Evolutionary conservation across 768 basidiomycete species (phyloP).

Genomic region (Xerocomellus amylosporus): DNA sequence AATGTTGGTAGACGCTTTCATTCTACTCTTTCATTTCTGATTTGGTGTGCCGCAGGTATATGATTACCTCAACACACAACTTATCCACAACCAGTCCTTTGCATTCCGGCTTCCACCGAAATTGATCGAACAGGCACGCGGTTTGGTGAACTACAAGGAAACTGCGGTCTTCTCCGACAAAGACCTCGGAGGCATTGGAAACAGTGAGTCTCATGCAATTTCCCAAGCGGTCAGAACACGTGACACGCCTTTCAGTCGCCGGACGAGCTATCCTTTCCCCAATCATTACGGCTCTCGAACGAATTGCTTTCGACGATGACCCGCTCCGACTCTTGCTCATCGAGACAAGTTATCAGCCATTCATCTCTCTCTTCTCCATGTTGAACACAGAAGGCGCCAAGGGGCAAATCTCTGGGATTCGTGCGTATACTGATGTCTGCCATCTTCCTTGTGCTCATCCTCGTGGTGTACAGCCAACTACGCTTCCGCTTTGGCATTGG

Average conservation of each 20-base stretch:
- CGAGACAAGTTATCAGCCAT: slow-evolving; percentile 82
- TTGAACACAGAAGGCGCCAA: slow-evolving; percentile 52
- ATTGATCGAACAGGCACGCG: slow-evolving; percentile 68
- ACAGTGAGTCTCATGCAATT: slow-evolving; percentile 47
- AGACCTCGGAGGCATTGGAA: slow-evolving; percentile 64
- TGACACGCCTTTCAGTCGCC: slow-evolving; percentile 53
- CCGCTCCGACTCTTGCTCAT: slow-evolving; percentile 75
- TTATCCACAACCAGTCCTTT: slow-evolving; percentile 79
- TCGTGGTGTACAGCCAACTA: slow-evolving; percentile 52
- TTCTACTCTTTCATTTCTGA: slow-evolving; percentile 9
- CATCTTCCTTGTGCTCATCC: neutral
- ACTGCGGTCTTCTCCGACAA: slow-evolving; percentile 66
- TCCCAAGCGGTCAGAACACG: neutral
- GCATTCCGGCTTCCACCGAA: slow-evolving; percentile 73
- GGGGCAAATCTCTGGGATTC: slow-evolving; percentile 58
- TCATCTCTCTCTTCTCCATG: slow-evolving; percentile 82
- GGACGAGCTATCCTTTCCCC: slow-evolving; percentile 73
- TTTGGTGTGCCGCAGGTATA: slow-evolving; percentile 47
- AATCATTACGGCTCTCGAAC: slow-evolving; percentile 67
- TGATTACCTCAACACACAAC: slow-evolving; percentile 76
- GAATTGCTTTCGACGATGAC: slow-evolving; percentile 74
- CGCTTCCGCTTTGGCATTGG: slow-evolving; percentile 69
- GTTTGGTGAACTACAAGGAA: slow-evolving; percentile 76
- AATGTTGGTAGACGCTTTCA: slow-evolving; percentile 50
- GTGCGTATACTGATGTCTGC: slow-evolving; percentile 41